phyloP scores from a whole-genome alignment of 2,329 filamentous ascomycete species.

The Phaeosphaeriaceae sp. region DNA sequence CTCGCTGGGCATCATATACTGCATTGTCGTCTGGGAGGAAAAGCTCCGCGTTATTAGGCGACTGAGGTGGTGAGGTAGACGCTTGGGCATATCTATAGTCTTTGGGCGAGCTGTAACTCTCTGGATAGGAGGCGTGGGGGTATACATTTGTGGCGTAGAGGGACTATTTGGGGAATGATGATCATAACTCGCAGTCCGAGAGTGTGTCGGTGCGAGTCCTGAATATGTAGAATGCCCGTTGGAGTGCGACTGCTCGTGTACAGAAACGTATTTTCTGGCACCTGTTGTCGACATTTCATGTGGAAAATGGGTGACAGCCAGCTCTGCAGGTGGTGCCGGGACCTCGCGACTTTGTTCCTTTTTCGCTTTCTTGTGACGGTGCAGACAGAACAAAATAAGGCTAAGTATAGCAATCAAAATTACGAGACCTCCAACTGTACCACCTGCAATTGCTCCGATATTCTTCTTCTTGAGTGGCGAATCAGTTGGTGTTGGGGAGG shows the following conservation, averaged over 20 bases:
- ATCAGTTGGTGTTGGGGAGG: slow-evolving; percentile 10
- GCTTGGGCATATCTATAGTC: neutral
- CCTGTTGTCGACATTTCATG: slow-evolving; percentile 38
- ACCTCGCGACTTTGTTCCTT: slow-evolving; percentile 13
- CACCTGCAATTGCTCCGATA: slow-evolving; percentile 49
- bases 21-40: neutral
- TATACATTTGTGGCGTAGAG: neutral
- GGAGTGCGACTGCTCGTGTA: slow-evolving; percentile 29
- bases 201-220: slow-evolving; percentile 21
- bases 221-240: slow-evolving; percentile 18
- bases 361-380: slow-evolving; percentile 45
- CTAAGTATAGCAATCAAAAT: slow-evolving; percentile 39
- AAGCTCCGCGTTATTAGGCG: neutral
- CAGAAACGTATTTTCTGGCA: slow-evolving; percentile 35
- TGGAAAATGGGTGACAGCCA: slow-evolving; percentile 35
- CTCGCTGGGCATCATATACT: neutral
- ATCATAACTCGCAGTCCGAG: slow-evolving; percentile 28
- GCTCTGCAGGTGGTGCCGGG: slow-evolving; percentile 34
- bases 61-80: neutral
- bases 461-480: slow-evolving; percentile 29
- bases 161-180: slow-evolving; percentile 21
- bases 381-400: slow-evolving; percentile 46
- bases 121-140: neutral
- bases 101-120: neutral
- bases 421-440: slow-evolving; percentile 48